A percentile compares a stretch with the other conserved stretches of the same genome.
Conservation (phyloP, 2,329 filamentous ascomycete genomes). For the Trichoderma asperellum region DNA sequence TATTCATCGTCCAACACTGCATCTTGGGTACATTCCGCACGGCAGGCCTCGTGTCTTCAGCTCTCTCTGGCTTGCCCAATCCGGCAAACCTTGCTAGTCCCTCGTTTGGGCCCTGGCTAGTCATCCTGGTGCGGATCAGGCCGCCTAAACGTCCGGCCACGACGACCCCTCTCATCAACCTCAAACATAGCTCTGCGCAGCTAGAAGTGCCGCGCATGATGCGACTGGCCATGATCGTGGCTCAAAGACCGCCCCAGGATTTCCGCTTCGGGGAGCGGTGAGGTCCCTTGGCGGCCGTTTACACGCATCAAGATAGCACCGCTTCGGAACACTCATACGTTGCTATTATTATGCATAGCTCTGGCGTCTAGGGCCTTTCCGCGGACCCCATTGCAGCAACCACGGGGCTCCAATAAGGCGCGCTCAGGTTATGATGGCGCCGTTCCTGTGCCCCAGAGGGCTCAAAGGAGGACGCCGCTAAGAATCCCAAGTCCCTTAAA, state of each 20-base stretch:
- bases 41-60: not conserved
- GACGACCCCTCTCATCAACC: constrained; percentile 50
- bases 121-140: constrained; percentile 26
- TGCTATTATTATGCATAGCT: constrained; percentile 5
- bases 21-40: not conserved
- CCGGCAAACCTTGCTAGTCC: constrained; percentile 13
- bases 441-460: constrained; percentile 7
- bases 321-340: not conserved
- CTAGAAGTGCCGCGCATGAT: constrained; percentile 21
- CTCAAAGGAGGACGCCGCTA: constrained; percentile 7
- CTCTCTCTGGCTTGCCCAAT: constrained; percentile 18
- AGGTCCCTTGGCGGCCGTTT: constrained; percentile 15
- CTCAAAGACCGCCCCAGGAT: constrained; percentile 12
- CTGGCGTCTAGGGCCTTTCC: constrained; percentile 15
- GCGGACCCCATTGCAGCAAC: constrained; percentile 9
- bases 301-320: not conserved
- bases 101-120: constrained; percentile 15
- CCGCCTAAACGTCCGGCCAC: constrained; percentile 25
- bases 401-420: constrained; percentile 13
- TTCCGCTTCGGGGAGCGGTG: constrained; percentile 17
- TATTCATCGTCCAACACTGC: not conserved
- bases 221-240: constrained; percentile 17
- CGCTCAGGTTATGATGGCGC: not conserved
- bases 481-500: constrained; percentile 4
- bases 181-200: constrained; percentile 49